Evolutionary conservation across 306 rosid species (phyloP).

Genomic region (Fragaria ananassa): DNA sequence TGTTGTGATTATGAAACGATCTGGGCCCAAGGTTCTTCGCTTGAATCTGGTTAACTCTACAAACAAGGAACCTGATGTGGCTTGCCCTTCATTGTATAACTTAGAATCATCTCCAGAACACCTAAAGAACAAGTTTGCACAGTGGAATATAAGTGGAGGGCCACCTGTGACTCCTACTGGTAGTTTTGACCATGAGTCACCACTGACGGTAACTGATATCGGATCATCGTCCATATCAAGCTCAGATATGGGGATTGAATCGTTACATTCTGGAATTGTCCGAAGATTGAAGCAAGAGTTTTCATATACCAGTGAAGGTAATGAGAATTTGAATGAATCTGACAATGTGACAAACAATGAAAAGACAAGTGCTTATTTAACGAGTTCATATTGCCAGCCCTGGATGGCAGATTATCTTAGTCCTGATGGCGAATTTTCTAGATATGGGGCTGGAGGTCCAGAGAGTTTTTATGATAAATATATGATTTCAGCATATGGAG

Average conservation of each 20-base stretch:
- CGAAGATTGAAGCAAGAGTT: slow-evolving; percentile 45
- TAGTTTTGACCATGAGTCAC: slow-evolving; percentile 76
- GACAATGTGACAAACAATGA: slow-evolving; percentile 66
- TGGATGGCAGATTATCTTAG: slow-evolving; percentile 59
- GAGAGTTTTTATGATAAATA: slow-evolving; percentile 38
- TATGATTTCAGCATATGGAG: slow-evolving; percentile 47
- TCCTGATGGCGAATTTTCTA: slow-evolving; percentile 44
- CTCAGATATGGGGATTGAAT: slow-evolving; percentile 72
- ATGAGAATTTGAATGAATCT: slow-evolving; percentile 43
- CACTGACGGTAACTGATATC: slow-evolving; percentile 67
- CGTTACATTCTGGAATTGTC: slow-evolving; percentile 42
- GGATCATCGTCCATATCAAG: slow-evolving; percentile 92
- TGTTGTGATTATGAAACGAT: slow-evolving; percentile 64
- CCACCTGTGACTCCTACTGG: slow-evolving; percentile 74
- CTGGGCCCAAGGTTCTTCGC: slow-evolving; percentile 72
- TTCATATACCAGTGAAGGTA: slow-evolving; percentile 39
- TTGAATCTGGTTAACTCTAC: slow-evolving; percentile 59
- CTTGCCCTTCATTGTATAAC: slow-evolving; percentile 31
- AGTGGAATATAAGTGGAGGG: slow-evolving; percentile 43
- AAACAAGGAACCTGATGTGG: slow-evolving; percentile 33
- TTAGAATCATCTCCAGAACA: slow-evolving; percentile 33
- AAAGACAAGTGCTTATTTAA: slow-evolving; percentile 49
- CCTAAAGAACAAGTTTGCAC: slow-evolving; percentile 38
- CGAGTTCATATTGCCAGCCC: slow-evolving; percentile 60
- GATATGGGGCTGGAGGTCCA: slow-evolving; percentile 31